Base-by-base conservation (phyloP, 768 basidiomycete genomes). In the Suillus spraguei region DNA sequence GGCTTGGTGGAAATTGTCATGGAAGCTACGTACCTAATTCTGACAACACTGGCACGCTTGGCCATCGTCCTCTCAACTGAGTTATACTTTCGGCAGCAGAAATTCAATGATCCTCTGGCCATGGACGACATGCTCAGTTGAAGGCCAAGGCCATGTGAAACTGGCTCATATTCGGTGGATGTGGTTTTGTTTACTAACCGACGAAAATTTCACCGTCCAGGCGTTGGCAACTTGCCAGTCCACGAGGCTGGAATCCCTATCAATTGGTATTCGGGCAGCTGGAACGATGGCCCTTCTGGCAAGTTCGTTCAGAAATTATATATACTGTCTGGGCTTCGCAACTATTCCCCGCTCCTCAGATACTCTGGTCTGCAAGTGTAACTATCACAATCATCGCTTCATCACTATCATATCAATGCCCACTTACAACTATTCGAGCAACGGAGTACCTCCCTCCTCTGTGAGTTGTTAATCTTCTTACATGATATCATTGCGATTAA, bases 341-440 rank as follows among this genome's bases (percentile, higher is more conserved):
- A 35, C 3, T 5, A n/a, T n/a, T 13, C 32, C n/a, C 11, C 11
- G 11, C 6, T 13, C 33, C 32, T 53, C 52, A 35, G 20, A 53
- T 13, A 53, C 20, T 53, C 52, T n/a, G 14, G 52, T 53, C 52
- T 35, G 10, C 33, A n/a, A 35, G 52, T n/a, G n/a, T 11, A 33
- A 53, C 32, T 5, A 32, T 20, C 9, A 11, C 10, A 33, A 33
- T 11, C 17, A 1, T 33, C 17, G 4, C 52, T 32, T 11, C 10
- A 32, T 13, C 5, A 28, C 13, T 4, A 24, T 49, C 7, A 49
- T 49, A 17, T 53, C 52, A 2, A 14, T 6, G 13, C 2, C 3
- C 4, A 5, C 10, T 52, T 0, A 16, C 0, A 2, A 24, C n/a
- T 4, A 3, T 4, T 4, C 4, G 14, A 5, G 4, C 13, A 22